A percentile compares a stretch with the other conserved stretches of the same genome.
phyloP scores from a whole-genome alignment of 2,329 filamentous ascomycete genomes.

The Macrophomina pseudophaseolina region DNA sequence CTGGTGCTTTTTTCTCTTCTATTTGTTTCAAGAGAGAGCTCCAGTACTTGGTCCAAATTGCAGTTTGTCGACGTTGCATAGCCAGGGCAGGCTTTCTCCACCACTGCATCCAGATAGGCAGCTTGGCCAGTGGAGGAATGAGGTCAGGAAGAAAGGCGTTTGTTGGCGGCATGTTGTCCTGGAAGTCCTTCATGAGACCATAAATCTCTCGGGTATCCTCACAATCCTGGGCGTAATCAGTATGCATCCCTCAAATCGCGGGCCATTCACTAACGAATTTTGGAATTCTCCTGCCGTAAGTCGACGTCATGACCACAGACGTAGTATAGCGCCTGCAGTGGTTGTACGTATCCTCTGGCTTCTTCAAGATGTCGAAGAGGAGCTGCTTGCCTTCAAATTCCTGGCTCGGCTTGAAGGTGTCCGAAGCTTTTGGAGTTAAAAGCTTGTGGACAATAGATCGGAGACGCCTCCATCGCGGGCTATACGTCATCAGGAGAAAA shows the following conservation, averaged over 20 bases:
- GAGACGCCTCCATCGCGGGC: slow-evolving; percentile 46
- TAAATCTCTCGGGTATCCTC: slow-evolving; percentile 41
- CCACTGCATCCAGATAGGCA: slow-evolving; percentile 39
- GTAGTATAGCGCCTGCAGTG: slow-evolving; percentile 37
- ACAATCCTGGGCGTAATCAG: slow-evolving; percentile 34
- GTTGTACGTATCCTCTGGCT: slow-evolving; percentile 31
- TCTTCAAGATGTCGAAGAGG: slow-evolving; percentile 48
- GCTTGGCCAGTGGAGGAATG: slow-evolving; percentile 36
- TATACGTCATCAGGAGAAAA: slow-evolving; percentile 51
- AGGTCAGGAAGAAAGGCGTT: slow-evolving; percentile 41
- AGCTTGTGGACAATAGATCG: slow-evolving; percentile 48
- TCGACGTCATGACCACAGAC: slow-evolving; percentile 45
- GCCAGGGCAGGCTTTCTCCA: slow-evolving; percentile 38
- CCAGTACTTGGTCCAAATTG: slow-evolving; percentile 42
- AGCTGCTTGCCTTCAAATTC: slow-evolving; percentile 54
- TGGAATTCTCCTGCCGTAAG: slow-evolving; percentile 41
- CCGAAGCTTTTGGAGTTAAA: slow-evolving; percentile 43
- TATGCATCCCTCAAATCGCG: no score
- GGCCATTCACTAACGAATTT: slow-evolving; percentile 35
- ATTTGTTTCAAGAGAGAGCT: slow-evolving; percentile 38
- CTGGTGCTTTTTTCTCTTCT: slow-evolving; percentile 39
- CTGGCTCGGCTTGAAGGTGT: slow-evolving; percentile 50
- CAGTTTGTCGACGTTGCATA: slow-evolving; percentile 39
- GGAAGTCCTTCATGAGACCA: slow-evolving; percentile 43
- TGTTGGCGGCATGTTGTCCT: slow-evolving; percentile 33